Evolutionary conservation across 2,329 filamentous ascomycete species (phyloP).

Genomic region (Balansia obtecta): DNA sequence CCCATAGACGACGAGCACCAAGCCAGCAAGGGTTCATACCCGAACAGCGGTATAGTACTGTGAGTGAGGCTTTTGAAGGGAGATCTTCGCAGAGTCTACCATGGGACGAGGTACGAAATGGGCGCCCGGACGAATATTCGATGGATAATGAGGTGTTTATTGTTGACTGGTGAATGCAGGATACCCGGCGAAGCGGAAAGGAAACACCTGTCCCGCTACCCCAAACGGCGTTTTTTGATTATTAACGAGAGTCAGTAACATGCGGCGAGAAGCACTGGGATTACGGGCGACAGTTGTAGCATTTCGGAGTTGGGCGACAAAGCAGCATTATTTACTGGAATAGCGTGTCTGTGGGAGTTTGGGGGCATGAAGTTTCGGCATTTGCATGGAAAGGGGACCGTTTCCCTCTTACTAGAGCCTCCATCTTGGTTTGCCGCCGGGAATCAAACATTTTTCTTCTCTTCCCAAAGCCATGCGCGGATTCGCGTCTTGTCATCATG

Average conservation of each 20-base stretch:
- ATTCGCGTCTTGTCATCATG: too few species aligned
- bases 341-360: background rate
- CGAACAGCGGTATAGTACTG: slow-evolving; percentile 13
- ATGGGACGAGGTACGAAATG: background rate
- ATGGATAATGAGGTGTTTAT: slow-evolving; percentile 14
- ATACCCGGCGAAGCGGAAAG: too few species aligned
- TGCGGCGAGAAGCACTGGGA: background rate
- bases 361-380: background rate
- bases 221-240: background rate
- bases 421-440: too few species aligned
- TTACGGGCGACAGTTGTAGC: background rate
- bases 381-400: background rate
- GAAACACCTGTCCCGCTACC: background rate
- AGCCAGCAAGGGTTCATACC: too few species aligned
- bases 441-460: too few species aligned
- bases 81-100: background rate
- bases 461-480: background rate
- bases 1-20: background rate
- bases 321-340: background rate
- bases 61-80: slow-evolving; percentile 10
- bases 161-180: background rate
- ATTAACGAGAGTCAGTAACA: background rate
- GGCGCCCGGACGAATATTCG: background rate
- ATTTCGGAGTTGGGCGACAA: background rate
- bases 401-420: background rate